Conservation (phyloP, 306 rosid species). For the Crataegus laevigata region DNA sequence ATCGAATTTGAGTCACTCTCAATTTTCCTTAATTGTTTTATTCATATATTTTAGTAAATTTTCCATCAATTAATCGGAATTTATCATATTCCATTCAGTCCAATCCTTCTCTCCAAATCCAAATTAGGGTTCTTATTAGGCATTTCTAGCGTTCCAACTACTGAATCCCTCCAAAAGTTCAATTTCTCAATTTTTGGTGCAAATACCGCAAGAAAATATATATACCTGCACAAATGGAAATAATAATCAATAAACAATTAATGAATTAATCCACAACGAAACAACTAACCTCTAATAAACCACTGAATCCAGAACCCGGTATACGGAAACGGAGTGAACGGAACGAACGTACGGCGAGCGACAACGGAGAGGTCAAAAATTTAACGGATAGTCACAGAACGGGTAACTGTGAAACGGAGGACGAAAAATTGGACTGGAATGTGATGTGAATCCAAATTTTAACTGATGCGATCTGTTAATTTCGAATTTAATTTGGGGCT, state of each 20-base stretch:
- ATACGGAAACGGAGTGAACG: not conserved
- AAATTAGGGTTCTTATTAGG: not conserved
- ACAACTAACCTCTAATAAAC: not conserved
- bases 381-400: not conserved
- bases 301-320: not conserved
- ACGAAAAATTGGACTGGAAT: not conserved
- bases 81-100: not conserved
- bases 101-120: not conserved
- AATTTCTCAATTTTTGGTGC: not conserved
- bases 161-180: not conserved
- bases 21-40: not conserved
- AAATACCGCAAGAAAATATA: not conserved
- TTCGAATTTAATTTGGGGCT: slow-evolving; percentile 2
- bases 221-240: not conserved
- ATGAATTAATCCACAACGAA: not conserved
- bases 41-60: not conserved
- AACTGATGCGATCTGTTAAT: not conserved
- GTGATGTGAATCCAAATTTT: not conserved
- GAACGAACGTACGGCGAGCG: not conserved
- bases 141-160: not conserved
- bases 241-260: not conserved
- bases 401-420: not conserved
- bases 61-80: not conserved
- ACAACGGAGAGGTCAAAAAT: not conserved
- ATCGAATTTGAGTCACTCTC: not conserved